A percentile compares a stretch with the other conserved stretches of the same genome.
These are phyloP conservation scores for Toxoplasma gondii DNA, from an alignment of 169 alveolate species.

Conservation along the genomic window DNA sequence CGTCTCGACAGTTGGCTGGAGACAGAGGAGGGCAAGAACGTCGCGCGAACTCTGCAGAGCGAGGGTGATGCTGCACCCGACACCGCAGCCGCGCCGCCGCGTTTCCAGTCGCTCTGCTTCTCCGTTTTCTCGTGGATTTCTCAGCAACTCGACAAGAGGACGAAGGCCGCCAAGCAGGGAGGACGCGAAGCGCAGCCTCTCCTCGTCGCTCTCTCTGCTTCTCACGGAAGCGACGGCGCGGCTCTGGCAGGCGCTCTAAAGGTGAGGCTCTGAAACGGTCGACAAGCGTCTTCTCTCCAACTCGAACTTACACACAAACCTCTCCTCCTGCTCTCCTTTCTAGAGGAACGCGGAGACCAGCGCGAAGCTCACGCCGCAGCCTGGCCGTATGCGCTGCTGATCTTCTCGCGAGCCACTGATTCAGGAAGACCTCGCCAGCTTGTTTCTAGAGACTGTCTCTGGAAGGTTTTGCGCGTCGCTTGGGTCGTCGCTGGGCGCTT, in stretches of 20 bases:
- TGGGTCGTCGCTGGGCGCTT: not conserved
- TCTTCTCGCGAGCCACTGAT: too few species aligned
- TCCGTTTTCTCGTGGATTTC: constrained; percentile 14
- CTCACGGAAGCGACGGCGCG: not conserved
- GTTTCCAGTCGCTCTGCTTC: not conserved
- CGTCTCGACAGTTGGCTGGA: not conserved
- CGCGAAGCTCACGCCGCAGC: too few species aligned
- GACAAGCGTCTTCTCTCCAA: not conserved
- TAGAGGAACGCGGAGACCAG: too few species aligned
- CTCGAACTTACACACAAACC: not conserved
- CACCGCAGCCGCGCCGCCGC: not conserved
- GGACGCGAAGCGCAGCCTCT: not conserved
- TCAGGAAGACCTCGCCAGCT: not conserved
- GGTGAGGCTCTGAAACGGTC: not conserved
- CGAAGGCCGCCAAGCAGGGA: too few species aligned
- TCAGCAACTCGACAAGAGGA: not conserved
- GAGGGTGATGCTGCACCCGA: not conserved
- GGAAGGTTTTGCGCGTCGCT: not conserved
- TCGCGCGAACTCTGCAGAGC: not conserved
- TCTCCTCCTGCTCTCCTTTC: not conserved
- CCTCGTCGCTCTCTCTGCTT: not conserved
- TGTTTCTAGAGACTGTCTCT: not conserved
- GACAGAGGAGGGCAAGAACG: not conserved
- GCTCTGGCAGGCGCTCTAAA: not conserved
- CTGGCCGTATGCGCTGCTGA: too few species aligned